Conservation (phyloP, 148 eudicot genomes). For the Cornus suecica region DNA sequence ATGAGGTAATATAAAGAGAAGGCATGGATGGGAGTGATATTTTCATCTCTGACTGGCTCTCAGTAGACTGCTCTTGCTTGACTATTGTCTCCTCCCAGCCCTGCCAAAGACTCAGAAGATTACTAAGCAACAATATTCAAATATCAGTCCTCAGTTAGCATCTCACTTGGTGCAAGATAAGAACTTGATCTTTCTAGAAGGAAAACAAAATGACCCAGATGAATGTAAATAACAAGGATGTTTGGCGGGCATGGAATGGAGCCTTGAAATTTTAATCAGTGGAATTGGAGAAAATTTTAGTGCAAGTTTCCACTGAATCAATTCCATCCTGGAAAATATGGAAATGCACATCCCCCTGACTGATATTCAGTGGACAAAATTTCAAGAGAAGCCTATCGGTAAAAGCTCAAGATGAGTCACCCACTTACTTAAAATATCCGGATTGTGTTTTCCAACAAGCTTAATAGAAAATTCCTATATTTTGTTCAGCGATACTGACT, state of each 20-base stretch:
- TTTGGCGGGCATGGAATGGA: too few relatives aligned
- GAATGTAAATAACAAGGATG: neutral
- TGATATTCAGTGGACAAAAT: neutral
- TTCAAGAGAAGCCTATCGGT: neutral
- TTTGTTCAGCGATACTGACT: too few relatives aligned
- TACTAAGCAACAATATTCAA: constrained; percentile 4
- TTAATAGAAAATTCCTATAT: too few relatives aligned
- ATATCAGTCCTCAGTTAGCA: neutral
- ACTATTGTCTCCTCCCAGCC: constrained; percentile 97
- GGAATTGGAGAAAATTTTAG: too few relatives aligned
- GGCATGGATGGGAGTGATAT: constrained; percentile 92
- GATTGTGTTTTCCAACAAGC: too few relatives aligned
- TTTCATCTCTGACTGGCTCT: constrained; percentile 72
- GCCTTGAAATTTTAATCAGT: too few relatives aligned
- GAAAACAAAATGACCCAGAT: neutral
- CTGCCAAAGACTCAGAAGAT: constrained; percentile 34
- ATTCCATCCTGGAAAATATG: too few relatives aligned
- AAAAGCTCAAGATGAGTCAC: neutral
- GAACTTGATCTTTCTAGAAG: neutral
- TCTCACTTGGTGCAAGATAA: too few relatives aligned
- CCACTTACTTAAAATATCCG: neutral
- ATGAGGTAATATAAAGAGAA: constrained; percentile 79
- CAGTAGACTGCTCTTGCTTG: constrained; percentile 77
- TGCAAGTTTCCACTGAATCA: too few relatives aligned
- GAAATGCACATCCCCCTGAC: neutral